Evolutionary conservation across 768 basidiomycete species (phyloP).

Genomic region (Xanthoconium stramineum): DNA sequence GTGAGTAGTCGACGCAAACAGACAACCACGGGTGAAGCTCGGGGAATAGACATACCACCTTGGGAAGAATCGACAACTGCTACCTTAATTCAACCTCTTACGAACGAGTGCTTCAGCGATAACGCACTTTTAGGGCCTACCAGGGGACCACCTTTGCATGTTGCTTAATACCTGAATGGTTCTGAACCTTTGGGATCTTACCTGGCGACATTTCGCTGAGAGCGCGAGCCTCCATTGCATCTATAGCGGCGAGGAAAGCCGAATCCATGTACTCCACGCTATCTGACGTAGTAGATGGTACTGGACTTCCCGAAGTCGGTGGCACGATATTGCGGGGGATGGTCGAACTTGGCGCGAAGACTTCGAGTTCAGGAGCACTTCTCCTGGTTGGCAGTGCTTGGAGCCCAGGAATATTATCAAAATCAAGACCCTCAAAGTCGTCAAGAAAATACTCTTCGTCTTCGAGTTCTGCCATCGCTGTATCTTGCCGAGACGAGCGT

Average conservation of each 20-base stretch:
- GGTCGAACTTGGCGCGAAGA: neutral
- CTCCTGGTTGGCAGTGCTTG: conserved; percentile 10
- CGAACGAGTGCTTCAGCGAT: neutral
- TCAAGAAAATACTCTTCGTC: conserved; percentile 56
- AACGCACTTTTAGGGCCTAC: conserved; percentile 7
- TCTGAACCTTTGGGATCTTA: neutral
- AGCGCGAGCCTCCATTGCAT: conserved; percentile 42
- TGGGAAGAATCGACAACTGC: neutral
- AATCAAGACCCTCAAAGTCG: conserved; percentile 49
- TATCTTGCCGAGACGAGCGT: neutral
- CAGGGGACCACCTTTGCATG: conserved; percentile 8
- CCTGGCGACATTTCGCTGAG: conserved; percentile 11
- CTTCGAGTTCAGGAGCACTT: neutral
- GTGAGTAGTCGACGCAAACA: conserved; percentile 4
- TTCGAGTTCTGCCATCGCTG: conserved; percentile 24
- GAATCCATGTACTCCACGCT: conserved; percentile 21
- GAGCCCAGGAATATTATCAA: conserved; percentile 37
- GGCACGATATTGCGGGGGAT: neutral
- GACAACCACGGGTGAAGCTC: neutral
- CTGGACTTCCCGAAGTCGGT: conserved; percentile 11
- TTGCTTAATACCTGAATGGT: neutral
- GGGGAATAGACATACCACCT: conserved; percentile 17
- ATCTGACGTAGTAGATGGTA: conserved; percentile 2
- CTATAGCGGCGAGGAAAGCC: conserved; percentile 37
- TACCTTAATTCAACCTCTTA: neutral